Evolutionary conservation across 2,329 filamentous ascomycete species (phyloP), one percentile per base, ranked within the genome.

Genomic region (Xylaria arbuscula): DNA sequence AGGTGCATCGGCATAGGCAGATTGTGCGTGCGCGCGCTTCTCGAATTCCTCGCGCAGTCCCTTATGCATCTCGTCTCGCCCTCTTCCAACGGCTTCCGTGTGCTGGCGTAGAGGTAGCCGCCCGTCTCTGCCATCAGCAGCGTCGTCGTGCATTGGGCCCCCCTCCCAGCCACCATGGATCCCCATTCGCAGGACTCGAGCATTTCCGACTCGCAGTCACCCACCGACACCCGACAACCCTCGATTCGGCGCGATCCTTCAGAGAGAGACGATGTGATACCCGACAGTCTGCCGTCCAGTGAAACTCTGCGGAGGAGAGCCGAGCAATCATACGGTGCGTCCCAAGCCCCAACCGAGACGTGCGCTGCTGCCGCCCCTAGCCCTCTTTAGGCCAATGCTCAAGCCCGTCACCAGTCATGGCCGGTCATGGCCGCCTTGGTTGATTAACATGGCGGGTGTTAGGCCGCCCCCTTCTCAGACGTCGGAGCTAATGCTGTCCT

Each of bases 261-360:
- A 64, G 83, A 84, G 51, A 80, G 77, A 65, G 83, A 84, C 45
- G 84, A 87, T 56, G 81, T 78, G 28, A 76, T 84, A 56, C 81
- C 85, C 4, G 87, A 88, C 73, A 87, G 83, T 77, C 85, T 84
- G 73, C 87, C 88, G 75, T 88, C 87, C 22, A 85, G 85, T 24
- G 88, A 90, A 65, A 89, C 88, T 17, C 81, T 89, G 72, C 85
- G 89, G 72, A 84, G 86, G 72, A 84, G 86, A 72, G 83, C 86
- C 65, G 88, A 90, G 72, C 73, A 73, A 28, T 80, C 79, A 24
- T 90, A 90, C 80, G 88, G 88, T 90, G 80, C 67, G 84, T 80
- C 40, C 34, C 50, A 58, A 17, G 47, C 58, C 42, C 63, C 42
- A 48, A 42, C 22, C 62, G 53, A 54, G 51, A 51, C 42, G 66